Evolutionary conservation across 192 early-diverging fungal genomes (phyloP).

Genomic region (Dissophora ornata): DNA sequence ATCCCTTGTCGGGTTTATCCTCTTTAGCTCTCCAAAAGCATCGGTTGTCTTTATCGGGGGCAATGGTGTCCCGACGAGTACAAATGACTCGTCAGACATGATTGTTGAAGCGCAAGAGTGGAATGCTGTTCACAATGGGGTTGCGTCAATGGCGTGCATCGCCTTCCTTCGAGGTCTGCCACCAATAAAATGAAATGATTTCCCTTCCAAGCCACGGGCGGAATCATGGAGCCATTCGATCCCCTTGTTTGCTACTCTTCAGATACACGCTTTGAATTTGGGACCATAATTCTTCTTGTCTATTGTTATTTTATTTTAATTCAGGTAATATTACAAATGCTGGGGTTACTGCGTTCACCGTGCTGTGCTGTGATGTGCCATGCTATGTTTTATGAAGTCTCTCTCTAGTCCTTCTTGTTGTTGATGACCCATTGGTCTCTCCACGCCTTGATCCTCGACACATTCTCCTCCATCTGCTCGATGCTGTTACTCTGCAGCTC

Average conservation of each 20-base stretch:
- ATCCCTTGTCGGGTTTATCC: constrained; percentile 29
- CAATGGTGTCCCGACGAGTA: constrained; percentile 35
- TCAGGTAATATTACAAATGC: no score
- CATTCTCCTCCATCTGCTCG: constrained; percentile 93
- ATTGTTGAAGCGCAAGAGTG: not conserved
- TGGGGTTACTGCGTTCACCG: no score
- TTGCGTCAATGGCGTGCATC: no score
- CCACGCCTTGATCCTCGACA: constrained; percentile 79
- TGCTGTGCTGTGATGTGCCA: no score
- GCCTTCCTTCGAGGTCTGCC: no score
- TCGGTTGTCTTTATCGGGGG: constrained; percentile 31
- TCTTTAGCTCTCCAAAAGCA: constrained; percentile 22
- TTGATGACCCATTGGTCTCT: constrained; percentile 69
- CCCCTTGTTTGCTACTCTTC: no score
- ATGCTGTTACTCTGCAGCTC: constrained; percentile 84
- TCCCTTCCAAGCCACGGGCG: no score
- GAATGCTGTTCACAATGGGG: not conserved
- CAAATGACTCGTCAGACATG: constrained; percentile 27
- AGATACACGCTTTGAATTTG: no score
- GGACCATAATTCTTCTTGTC: no score
- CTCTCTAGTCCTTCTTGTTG: constrained; percentile 20
- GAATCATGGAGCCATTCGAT: no score
- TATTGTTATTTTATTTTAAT: no score
- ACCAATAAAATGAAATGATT: no score
- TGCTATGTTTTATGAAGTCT: not conserved